phyloP scores from a whole-genome alignment of 768 basidiomycete species.

The Floccularia luteovirens region DNA sequence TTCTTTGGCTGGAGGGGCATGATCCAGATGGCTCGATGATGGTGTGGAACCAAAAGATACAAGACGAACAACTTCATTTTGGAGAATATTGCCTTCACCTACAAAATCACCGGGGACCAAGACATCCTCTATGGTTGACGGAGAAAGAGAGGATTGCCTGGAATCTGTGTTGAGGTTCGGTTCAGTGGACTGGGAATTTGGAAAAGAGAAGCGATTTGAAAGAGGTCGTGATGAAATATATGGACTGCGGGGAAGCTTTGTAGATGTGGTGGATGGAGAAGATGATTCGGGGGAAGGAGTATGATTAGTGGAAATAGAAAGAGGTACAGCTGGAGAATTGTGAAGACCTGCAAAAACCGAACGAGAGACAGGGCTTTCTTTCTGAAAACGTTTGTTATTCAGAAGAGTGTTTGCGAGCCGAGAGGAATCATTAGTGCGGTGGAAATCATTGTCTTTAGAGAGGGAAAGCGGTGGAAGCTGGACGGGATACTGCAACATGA shows the following conservation, averaged over 20 bases:
- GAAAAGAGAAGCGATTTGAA: constrained; percentile 20
- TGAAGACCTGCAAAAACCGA: constrained; percentile 15
- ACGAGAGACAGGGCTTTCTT: constrained; percentile 24
- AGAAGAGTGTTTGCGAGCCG: constrained; percentile 14
- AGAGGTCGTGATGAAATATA: constrained; percentile 27
- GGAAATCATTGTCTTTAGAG: constrained; percentile 28
- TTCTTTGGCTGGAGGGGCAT: constrained; percentile 46
- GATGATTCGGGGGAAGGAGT: constrained; percentile 26
- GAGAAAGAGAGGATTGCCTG: constrained; percentile 24
- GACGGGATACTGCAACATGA: constrained; percentile 57
- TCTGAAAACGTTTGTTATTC: constrained; percentile 29
- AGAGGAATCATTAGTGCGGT: constrained; percentile 33
- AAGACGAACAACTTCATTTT: constrained; percentile 57
- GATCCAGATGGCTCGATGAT: constrained; percentile 21
- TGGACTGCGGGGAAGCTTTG: constrained; percentile 28
- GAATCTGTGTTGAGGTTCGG: constrained; percentile 17
- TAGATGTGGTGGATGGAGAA: constrained; percentile 25
- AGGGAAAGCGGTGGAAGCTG: constrained; percentile 33
- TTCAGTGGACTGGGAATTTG: constrained; percentile 14
- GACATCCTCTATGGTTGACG: constrained; percentile 49
- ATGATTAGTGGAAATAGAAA: constrained; percentile 23
- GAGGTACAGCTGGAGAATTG: constrained; percentile 13
- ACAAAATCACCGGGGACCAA: constrained; percentile 69
- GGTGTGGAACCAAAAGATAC: constrained; percentile 38
- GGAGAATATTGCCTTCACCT: constrained; percentile 57